phyloP scores from a whole-genome alignment of 1,284 basidiomycete genomes.

The Trichosporon coremiiforme region DNA sequence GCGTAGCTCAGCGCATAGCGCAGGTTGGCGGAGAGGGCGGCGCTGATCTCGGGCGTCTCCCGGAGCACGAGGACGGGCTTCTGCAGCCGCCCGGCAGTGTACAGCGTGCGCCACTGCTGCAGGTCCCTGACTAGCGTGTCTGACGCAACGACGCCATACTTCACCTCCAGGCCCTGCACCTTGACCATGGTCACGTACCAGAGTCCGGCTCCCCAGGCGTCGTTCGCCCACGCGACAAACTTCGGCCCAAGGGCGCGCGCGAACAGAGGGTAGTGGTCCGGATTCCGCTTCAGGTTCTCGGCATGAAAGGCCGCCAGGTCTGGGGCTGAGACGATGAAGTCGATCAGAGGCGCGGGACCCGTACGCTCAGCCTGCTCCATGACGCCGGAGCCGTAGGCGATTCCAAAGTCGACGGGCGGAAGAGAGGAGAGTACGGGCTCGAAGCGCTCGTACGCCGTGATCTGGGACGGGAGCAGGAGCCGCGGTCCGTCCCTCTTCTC shows the following conservation, averaged over 20 bases:
- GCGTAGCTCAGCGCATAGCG: slow-evolving; percentile 84
- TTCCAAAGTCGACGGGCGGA: slow-evolving; percentile 49
- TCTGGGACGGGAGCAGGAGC: neutral
- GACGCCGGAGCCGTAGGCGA: slow-evolving; percentile 56
- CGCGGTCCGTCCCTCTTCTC: slow-evolving; percentile 1
- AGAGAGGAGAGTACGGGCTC: slow-evolving; percentile 47
- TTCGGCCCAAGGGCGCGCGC: slow-evolving; percentile 72
- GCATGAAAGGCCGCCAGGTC: slow-evolving; percentile 91
- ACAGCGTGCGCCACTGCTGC: slow-evolving; percentile 88
- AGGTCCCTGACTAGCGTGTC: slow-evolving; percentile 87
- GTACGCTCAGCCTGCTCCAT: slow-evolving; percentile 50
- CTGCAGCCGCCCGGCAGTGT: slow-evolving; percentile 94
- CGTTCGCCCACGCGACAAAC: slow-evolving; percentile 76
- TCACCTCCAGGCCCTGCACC: slow-evolving; percentile 81
- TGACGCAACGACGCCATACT: slow-evolving; percentile 95
- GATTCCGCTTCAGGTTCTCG: slow-evolving; percentile 87
- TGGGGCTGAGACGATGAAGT: slow-evolving; percentile 93
- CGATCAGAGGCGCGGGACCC: slow-evolving; percentile 71
- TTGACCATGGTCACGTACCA: slow-evolving; percentile 93
- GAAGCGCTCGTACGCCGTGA: slow-evolving; percentile 38
- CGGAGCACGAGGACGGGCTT: slow-evolving; percentile 89
- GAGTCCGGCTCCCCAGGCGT: slow-evolving; percentile 74
- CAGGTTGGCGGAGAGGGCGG: slow-evolving; percentile 91
- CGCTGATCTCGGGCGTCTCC: slow-evolving; percentile 81
- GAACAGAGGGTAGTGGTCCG: slow-evolving; percentile 84